Evolutionary conservation across 139 green algal species (phyloP).

Genomic region (Spirogloea muscicola): DNA sequence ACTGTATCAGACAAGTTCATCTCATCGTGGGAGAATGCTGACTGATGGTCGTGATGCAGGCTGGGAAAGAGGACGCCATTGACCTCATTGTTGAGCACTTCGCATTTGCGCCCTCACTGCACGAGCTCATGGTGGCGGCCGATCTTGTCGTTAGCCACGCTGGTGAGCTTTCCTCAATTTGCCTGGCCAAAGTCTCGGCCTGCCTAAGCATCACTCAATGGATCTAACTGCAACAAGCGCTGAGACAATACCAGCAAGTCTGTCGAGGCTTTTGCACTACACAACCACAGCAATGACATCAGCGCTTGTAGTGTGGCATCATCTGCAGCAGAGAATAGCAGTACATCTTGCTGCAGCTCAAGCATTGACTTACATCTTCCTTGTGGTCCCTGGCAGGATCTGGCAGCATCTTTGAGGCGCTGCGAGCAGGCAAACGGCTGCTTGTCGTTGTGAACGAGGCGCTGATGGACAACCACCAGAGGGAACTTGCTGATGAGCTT

Average conservation of each 20-base stretch:
- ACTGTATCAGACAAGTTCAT: not conserved
- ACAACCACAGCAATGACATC: not conserved
- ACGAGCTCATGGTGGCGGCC: constrained; percentile 7
- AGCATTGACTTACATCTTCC: not conserved
- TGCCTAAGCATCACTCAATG: not conserved
- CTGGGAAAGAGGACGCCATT: no score
- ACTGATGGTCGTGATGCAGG: constrained; percentile 25
- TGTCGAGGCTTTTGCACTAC: not conserved
- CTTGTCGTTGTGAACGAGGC: constrained; percentile 53
- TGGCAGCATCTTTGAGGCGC: constrained; percentile 52
- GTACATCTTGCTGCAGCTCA: not conserved
- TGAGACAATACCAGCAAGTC: not conserved
- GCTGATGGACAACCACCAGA: constrained; percentile 57
- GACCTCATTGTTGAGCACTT: constrained; percentile 11
- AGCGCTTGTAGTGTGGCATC: not conserved
- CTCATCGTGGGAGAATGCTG: constrained; percentile 7
- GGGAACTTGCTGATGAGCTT: constrained; percentile 32
- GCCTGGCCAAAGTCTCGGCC: not conserved
- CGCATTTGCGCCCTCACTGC: constrained; percentile 32
- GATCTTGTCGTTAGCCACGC: constrained; percentile 47
- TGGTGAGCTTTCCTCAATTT: not conserved
- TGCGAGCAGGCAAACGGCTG: constrained; percentile 22
- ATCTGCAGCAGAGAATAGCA: not conserved
- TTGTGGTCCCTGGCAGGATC: constrained; percentile 25
- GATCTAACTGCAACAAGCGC: not conserved